phyloP scores from a whole-genome alignment of 169 alveolate species.

The Cryptosporidium felis region DNA sequence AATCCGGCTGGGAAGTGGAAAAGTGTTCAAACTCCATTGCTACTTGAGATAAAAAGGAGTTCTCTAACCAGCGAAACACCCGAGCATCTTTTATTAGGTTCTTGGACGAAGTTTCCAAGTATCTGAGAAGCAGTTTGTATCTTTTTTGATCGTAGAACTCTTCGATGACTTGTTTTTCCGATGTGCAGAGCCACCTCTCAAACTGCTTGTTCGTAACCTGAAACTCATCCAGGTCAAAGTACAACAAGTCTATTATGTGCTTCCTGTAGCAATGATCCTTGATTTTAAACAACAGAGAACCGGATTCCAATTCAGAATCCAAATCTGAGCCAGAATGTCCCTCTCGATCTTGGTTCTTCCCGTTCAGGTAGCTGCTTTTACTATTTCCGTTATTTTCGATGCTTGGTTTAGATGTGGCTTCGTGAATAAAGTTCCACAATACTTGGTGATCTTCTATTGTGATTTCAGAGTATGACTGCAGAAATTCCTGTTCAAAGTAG shows the following conservation, averaged over 20 bases:
- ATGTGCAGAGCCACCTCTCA: slow-evolving; percentile 37
- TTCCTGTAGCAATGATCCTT: slow-evolving; percentile 17
- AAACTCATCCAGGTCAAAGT: slow-evolving; percentile 1
- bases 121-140: slow-evolving; percentile 2
- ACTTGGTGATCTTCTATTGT: slow-evolving; percentile 16
- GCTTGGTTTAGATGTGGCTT: too few species aligned
- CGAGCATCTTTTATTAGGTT: background rate
- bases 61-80: background rate
- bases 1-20: background rate
- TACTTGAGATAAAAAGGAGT: background rate
- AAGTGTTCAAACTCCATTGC: background rate
- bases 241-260: slow-evolving; percentile 7
- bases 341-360: too few species aligned
- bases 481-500: slow-evolving; percentile 48
- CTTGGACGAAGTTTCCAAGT: slow-evolving; percentile 5
- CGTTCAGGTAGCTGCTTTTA: background rate
- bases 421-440: slow-evolving; percentile 4
- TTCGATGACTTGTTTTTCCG: background rate
- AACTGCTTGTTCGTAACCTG: background rate
- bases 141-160: background rate
- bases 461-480: background rate
- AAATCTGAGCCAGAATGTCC: too few species aligned
- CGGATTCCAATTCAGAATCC: too few species aligned
- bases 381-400: too few species aligned
- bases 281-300: background rate